Conservation (phyloP, 305 asterid genomes). For the Rubia occidens region DNA sequence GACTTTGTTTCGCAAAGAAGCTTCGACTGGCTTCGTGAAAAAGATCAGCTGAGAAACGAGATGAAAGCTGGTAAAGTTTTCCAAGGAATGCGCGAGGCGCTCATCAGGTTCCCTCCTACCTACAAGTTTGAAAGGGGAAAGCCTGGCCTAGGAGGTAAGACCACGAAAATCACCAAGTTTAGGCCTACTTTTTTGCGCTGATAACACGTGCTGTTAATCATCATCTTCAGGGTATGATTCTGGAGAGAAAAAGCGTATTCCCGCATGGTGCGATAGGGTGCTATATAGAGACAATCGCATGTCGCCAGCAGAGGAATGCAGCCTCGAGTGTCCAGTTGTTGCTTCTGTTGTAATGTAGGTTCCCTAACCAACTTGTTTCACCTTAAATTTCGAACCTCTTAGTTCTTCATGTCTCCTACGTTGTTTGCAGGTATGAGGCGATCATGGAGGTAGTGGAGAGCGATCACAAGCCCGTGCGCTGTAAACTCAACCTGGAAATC, state of each 20-base stretch:
- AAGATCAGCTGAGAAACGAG: constrained; percentile 80
- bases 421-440: constrained; percentile 57
- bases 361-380: constrained; percentile 5
- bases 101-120: constrained; percentile 80
- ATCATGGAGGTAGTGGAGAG: constrained; percentile 91
- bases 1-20: constrained; percentile 89
- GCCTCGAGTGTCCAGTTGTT: constrained; percentile 80
- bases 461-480: constrained; percentile 93
- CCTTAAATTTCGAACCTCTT: background rate
- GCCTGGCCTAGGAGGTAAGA: constrained; percentile 78
- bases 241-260: constrained; percentile 92
- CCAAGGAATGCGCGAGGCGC: constrained; percentile 96
- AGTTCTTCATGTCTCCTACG: background rate
- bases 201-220: background rate
- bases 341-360: constrained; percentile 71
- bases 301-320: constrained; percentile 47
- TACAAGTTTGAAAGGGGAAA: constrained; percentile 91
- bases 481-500: constrained; percentile 71
- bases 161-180: background rate
- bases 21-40: constrained; percentile 97
- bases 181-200: background rate
- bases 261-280: constrained; percentile 94
- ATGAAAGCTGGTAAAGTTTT: constrained; percentile 86
- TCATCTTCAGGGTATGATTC: constrained; percentile 71
- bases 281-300: constrained; percentile 68